These are phyloP conservation scores for Hanseniaspora sp. DNA, from an alignment of 1,139 yeast species.

Conservation along the genomic window DNA sequence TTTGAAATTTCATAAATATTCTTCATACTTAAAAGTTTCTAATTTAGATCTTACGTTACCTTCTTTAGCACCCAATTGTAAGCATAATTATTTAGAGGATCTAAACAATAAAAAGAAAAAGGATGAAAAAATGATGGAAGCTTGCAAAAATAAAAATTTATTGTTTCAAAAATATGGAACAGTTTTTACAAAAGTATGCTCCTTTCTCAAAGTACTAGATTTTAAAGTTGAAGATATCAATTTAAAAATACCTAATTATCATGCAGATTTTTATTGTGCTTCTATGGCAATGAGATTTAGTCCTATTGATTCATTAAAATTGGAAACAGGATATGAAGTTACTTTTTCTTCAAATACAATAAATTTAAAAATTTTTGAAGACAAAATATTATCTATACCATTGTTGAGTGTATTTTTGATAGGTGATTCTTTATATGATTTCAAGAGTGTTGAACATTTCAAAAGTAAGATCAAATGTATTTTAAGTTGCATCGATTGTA, in stretches of 20 bases:
- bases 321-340: constrained; percentile 23
- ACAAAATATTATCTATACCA: constrained; percentile 24
- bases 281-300: constrained; percentile 24
- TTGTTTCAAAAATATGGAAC: constrained; percentile 15
- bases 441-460: constrained; percentile 17
- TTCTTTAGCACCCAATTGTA: neutral
- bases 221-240: constrained; percentile 25
- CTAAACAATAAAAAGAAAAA: neutral
- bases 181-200: constrained; percentile 16
- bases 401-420: constrained; percentile 24
- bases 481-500: constrained; percentile 26
- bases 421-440: constrained; percentile 23
- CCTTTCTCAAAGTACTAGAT: constrained; percentile 22
- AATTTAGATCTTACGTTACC: constrained; percentile 18
- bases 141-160: neutral
- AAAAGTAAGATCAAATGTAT: constrained; percentile 20
- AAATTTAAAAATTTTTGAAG: constrained; percentile 18
- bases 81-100: neutral
- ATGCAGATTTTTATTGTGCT: constrained; percentile 21
- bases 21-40: constrained; percentile 18
- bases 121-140: neutral
- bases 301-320: constrained; percentile 21
- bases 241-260: constrained; percentile 19
- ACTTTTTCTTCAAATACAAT: constrained; percentile 25
- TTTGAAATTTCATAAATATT: constrained; percentile 19